Percentiles rank a stretch among this genome's conserved stretches.
Conservation (phyloP, 2,329 filamentous ascomycete genomes). For the Chaetomiaceae sp. region DNA sequence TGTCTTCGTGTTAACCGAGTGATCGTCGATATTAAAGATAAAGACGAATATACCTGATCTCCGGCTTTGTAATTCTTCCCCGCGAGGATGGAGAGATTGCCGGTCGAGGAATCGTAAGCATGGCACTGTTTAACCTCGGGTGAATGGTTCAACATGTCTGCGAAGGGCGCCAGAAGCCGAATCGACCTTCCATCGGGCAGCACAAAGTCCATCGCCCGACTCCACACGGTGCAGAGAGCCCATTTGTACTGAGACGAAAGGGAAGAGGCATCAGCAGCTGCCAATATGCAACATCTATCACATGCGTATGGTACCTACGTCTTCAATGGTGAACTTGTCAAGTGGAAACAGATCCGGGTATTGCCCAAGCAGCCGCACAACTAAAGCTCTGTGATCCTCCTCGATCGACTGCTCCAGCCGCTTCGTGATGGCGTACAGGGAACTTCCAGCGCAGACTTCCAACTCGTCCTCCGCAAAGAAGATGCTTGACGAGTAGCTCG, state of each 20-base stretch:
- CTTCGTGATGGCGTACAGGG: conserved; percentile 6
- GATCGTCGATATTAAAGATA: conserved; percentile 7
- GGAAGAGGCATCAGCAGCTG: background rate
- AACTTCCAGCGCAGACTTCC: background rate
- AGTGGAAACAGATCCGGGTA: conserved; percentile 4
- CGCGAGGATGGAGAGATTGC: conserved; percentile 28
- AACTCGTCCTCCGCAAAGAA: background rate
- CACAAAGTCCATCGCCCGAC: conserved; percentile 32
- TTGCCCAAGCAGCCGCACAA: conserved; percentile 1
- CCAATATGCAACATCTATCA: conserved; percentile 2
- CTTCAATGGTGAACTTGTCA: conserved; percentile 3
- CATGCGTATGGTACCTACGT: conserved; percentile 3
- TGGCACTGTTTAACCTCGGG: conserved; percentile 31
- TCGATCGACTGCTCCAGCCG: conserved; percentile 1
- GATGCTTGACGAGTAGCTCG: conserved; percentile 4
- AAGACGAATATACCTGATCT: conserved; percentile 29
- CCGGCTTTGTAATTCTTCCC: conserved; percentile 28
- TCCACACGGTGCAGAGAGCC: conserved; percentile 16
- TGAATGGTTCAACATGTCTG: conserved; percentile 35
- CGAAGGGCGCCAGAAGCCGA: conserved; percentile 29
- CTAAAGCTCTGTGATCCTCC: conserved; percentile 6
- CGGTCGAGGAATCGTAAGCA: conserved; percentile 29
- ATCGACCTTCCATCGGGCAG: conserved; percentile 15
- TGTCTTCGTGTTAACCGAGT: background rate
- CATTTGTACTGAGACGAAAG: conserved; percentile 5